Base-by-base conservation (phyloP, 2,329 filamentous ascomycete genomes). In the Colletotrichum cereale region DNA sequence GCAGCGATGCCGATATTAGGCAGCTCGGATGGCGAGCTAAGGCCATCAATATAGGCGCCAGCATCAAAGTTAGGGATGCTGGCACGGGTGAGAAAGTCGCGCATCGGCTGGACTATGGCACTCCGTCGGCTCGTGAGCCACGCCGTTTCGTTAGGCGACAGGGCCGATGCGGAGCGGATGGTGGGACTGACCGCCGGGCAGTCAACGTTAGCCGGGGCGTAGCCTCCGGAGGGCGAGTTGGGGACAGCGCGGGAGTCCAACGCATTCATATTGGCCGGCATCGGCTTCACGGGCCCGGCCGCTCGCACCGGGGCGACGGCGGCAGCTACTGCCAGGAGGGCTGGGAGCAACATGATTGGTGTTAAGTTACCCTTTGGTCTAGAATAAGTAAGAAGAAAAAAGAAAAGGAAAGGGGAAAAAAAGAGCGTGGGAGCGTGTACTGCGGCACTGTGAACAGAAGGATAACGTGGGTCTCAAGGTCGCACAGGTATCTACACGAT, bases 51-150 rank as follows among this genome's bases (percentile, higher is more conserved):
- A 79, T 96, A 98, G 1, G 82, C 79, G 1, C 84, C 85, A n/a
- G 90, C 91, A 80, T 97, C 91, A 73, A 98, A 96, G 71, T 88
- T 90, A 21, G 88, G 82, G 73, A 98, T 95, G 75, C 89, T 90
- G 77, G 93, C 86, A 69, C 92, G 88, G 24, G 84, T 84, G 62
- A 98, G 86, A 74, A 97, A 90, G 24, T 92, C 86, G 66, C 86
- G 88, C 87, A 98, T 91, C 21, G 93, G 90, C 11, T 89, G 82
- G n/a, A 95, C 82, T 0, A 94, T 97, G 74, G 91, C 91, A 72
- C 89, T 89, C 73, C 94, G 89, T 68, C 96, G 89, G 72, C 85
- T 86, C 61, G 88, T 78, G 18, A 97, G 85, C 94, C 95, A 98
- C 78, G 87, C 83, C 50, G 85, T 86, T 83, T 98, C 96, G 66